Conservation (phyloP, 768 basidiomycete species). For the Lactarius pseudohatsudake region DNA sequence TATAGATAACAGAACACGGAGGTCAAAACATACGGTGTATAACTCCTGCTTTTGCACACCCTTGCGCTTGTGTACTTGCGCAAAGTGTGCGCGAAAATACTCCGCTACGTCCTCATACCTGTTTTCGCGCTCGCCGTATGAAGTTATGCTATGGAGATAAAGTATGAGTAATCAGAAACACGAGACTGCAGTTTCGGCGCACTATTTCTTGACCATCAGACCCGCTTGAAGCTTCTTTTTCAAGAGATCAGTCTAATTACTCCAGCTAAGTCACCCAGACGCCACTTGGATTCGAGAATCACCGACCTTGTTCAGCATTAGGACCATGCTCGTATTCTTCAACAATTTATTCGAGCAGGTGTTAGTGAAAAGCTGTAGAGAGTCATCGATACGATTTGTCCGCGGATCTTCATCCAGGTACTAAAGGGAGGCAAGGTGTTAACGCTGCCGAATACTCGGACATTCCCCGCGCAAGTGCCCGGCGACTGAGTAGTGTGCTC, state of each 20-base stretch:
- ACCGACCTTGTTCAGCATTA: conserved; percentile 68
- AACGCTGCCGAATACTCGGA: conserved; percentile 44
- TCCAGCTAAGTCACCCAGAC: conserved; percentile 17
- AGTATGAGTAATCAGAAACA: conserved; percentile 5
- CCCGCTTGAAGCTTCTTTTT: conserved; percentile 69
- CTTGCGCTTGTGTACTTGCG: conserved; percentile 68
- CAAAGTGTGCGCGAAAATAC: conserved; percentile 85
- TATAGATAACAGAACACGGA: conserved; percentile 12
- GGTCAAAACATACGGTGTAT: conserved; percentile 55
- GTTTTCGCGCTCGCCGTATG: conserved; percentile 72
- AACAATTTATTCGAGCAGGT: conserved; percentile 80
- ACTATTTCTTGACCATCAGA: conserved; percentile 78
- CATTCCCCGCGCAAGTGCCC: neutral
- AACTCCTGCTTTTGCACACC: conserved; percentile 57
- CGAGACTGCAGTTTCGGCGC: conserved; percentile 32
- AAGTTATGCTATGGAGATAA: conserved; percentile 57
- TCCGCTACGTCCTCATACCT: conserved; percentile 67
- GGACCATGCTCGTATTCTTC: conserved; percentile 51
- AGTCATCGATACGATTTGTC: conserved; percentile 85
- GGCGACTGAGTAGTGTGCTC: conserved; percentile 23
- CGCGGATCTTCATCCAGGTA: conserved; percentile 86
- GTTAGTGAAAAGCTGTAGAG: conserved; percentile 82
- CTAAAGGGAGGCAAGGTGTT: conserved; percentile 38
- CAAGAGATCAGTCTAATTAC: conserved; percentile 80
- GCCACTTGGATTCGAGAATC: conserved; percentile 45